Evolutionary conservation across 306 rosid genomes (phyloP).

Genomic region (Medicago lupulina): DNA sequence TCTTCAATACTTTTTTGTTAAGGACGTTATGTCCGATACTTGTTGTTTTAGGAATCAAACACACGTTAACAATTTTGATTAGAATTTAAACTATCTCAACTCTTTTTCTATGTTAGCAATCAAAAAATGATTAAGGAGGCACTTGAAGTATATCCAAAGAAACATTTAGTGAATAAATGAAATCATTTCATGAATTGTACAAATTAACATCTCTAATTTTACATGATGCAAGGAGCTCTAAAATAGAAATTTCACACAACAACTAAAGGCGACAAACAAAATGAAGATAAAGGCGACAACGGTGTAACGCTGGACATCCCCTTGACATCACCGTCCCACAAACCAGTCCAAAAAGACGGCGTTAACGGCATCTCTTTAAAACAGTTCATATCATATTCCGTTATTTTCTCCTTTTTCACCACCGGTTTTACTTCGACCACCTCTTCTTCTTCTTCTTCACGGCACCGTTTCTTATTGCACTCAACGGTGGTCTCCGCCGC

Average conservation of each 20-base stretch:
- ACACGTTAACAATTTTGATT: no score
- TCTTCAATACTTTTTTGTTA: no score
- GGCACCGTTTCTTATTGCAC: slow-evolving; percentile 56
- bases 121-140: not conserved
- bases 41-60: no score
- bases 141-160: not conserved
- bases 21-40: no score
- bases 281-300: slow-evolving; percentile 84
- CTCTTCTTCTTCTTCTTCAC: slow-evolving; percentile 44
- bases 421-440: slow-evolving; percentile 30
- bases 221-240: not conserved
- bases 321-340: slow-evolving; percentile 69
- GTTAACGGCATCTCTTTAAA: slow-evolving; percentile 67
- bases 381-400: slow-evolving; percentile 34
- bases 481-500: not conserved
- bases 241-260: slow-evolving; percentile 45
- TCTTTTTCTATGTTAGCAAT: no score
- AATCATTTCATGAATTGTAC: not conserved
- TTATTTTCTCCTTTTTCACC: slow-evolving; percentile 60
- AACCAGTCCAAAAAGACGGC: slow-evolving; percentile 78
- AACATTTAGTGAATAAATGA: not conserved
- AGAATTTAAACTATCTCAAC: no score
- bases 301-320: slow-evolving; percentile 70
- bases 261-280: slow-evolving; percentile 67
- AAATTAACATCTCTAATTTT: not conserved